Evolutionary conservation across 257 asterid species (phyloP).

Genomic region (Solanum bukasovii): DNA sequence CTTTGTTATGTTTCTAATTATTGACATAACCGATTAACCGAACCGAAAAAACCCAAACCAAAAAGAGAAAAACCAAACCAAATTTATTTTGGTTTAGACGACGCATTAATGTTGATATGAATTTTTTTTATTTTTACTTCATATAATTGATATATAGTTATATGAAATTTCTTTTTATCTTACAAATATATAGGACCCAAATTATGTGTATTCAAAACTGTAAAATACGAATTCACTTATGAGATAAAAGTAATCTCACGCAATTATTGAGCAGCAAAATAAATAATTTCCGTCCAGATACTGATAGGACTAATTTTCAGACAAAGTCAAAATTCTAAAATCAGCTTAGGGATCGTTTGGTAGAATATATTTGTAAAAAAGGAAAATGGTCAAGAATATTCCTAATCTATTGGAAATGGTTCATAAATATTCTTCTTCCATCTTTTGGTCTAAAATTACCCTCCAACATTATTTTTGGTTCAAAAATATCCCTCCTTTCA

Average conservation of each 20-base stretch:
- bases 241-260: neutral
- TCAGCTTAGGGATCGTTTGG: neutral
- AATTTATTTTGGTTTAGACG: too few species aligned
- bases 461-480: too few species aligned
- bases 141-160: neutral
- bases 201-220: neutral
- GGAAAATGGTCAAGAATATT: too few species aligned
- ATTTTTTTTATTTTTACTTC: neutral
- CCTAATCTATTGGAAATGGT: too few species aligned
- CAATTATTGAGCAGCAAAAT: neutral
- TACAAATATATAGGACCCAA: neutral
- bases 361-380: too few species aligned
- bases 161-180: neutral
- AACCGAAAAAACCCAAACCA: too few species aligned
- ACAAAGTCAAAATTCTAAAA: neutral
- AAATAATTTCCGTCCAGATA: neutral
- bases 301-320: neutral
- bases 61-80: too few species aligned
- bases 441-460: too few species aligned
- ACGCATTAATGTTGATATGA: neutral
- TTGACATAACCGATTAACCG: too few species aligned
- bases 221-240: neutral
- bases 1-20: too few species aligned
- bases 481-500: too few species aligned
- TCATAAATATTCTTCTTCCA: too few species aligned